Base-by-base conservation (phyloP, 805 yeast species). In the Candida anglica region DNA sequence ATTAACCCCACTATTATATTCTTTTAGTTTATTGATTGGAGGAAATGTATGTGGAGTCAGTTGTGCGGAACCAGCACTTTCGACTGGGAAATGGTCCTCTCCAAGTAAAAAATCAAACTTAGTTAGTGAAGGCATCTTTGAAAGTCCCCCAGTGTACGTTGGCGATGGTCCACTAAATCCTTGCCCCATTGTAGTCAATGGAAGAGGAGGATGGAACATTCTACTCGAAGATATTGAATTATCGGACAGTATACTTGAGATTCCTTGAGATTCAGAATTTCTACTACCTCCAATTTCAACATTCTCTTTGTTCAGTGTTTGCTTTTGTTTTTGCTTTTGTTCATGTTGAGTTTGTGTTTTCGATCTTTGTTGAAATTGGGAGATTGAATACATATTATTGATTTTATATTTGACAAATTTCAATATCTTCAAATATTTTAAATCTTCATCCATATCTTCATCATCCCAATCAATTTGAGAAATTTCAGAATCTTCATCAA, bases 391-490 rank as follows among this genome's bases (percentile, higher is more conserved):
- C 9, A 32, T 32, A 19, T 13, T 24, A n/a, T 18, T 32, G 13
- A 32, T 32, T 39, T 64, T 67, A 44, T 67, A 66, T 48, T 63
- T 58, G 37, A 67, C 50, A 44, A 59, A 65, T 43, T 66, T 66
- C 41, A 66, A 50, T 5, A 63, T 60, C 33, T 64, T 65, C 38
- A 66, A 48, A 36, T 62, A 66, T 39, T 67, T 67, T 48, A 66
- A 57, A 41, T 66, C 72, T 42, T 67, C 73, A 40, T 66, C 71
- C 69, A 66, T 55, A 15, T 63, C 65, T 41, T 66, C 72, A 37
- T 67, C 71, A 38, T 67, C 73, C 73, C 73, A 66, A 43, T 66
- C 73, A 5, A 66, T 64, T n/a, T 51, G 61, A 14, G 42, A 43
- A 11, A 51, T 53, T 10, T 34, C 43, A 10, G 27, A 18, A 7